Evolutionary conservation across 148 eudicot species (phyloP).

Genomic region (Oxyria digyna): DNA sequence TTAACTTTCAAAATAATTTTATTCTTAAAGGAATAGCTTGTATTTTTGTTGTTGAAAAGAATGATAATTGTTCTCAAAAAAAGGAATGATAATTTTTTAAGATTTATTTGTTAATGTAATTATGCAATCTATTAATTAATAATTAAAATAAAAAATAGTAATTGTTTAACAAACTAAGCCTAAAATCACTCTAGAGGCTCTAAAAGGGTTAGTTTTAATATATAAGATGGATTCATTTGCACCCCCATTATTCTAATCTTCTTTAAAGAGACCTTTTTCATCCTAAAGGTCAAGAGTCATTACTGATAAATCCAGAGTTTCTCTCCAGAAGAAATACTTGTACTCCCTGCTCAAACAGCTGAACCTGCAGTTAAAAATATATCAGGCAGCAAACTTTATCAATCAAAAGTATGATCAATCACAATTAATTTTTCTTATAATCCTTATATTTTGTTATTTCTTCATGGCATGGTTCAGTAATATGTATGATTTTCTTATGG

Average conservation of each 20-base stretch:
- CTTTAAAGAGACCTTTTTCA: background rate
- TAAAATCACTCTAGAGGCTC: too few species aligned
- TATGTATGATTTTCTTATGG: background rate
- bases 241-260: background rate
- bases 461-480: background rate
- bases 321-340: conserved; percentile 84
- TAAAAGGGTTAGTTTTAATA: too few species aligned
- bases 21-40: too few species aligned
- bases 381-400: background rate
- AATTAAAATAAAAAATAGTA: too few species aligned
- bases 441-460: background rate
- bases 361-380: conserved; percentile 47
- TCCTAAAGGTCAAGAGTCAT: background rate
- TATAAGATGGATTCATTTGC: background rate
- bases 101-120: too few species aligned
- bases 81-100: too few species aligned
- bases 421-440: background rate
- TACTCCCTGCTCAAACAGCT: conserved; percentile 81
- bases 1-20: too few species aligned
- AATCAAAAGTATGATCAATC: background rate
- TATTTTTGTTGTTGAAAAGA: too few species aligned
- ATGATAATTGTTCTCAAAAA: too few species aligned
- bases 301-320: conserved; percentile 54
- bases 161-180: too few species aligned
- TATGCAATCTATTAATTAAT: too few species aligned